Evolutionary conservation across 2,329 filamentous ascomycete genomes (phyloP), one percentile per base, ranked within the genome.

Genomic region (Leptographium wingfieldii): DNA sequence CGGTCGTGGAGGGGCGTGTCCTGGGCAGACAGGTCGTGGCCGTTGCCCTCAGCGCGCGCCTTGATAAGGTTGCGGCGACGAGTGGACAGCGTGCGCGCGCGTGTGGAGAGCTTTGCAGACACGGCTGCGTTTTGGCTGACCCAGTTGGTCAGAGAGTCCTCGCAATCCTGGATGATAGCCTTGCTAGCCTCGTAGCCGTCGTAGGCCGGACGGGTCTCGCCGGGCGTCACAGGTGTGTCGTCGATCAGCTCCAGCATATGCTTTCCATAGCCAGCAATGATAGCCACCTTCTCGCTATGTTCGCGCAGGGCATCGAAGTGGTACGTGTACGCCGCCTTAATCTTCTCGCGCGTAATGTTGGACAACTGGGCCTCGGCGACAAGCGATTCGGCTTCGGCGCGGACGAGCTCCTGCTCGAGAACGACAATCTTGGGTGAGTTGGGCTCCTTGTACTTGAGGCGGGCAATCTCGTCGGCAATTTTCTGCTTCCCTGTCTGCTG

Each of bases 391-490:
- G 94, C 94, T 76, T 99, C 94, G 66, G 94, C 94, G 68, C 94
- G 92, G 67, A 99, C 94, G 61, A 99, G 88, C 75, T 99, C 94
- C 75, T 99, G 94, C 77, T 99, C 94, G 59, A 99, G 86, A 49
- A 99, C 92, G 61, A 96, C 91, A 67, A 99, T 96, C 77, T 91
- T 94, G 65, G 92, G 92, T 43, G 92, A 96, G 78, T 95, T 96
- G 67, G 94, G 94, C 75, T 99, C 94, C 80, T 99, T 99, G 84
- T 97, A 99, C 76, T 99, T 99, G 69, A 99, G 83, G 74, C 97
- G 92, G 57, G 94, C 92, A 68, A 99, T 99, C 72, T 97, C 90
- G 72, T 99, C 94, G 68, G 90, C 96, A 70, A 99, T 97, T 78
- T 97, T 99, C 74, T 97, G 92, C 80, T 99, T 99, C 74, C 90